These are phyloP conservation scores for Candida boidinii DNA, from an alignment of 805 yeast species.

Conservation along the genomic window DNA sequence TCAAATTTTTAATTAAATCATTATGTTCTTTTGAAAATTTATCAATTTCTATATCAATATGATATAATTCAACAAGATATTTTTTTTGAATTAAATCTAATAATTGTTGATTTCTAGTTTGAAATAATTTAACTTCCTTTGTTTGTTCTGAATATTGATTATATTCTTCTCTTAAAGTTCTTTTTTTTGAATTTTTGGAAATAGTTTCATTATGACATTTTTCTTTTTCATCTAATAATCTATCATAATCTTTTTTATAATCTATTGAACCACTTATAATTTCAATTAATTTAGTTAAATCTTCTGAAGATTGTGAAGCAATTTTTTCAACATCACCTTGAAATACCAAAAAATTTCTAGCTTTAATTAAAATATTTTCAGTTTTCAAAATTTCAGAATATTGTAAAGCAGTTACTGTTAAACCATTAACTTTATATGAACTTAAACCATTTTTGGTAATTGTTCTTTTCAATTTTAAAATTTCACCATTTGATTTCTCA, in stretches of 20 bases:
- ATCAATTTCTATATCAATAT: conserved; percentile 38
- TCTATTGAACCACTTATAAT: conserved; percentile 77
- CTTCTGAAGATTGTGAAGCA: conserved; percentile 77
- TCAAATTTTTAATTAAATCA: conserved; percentile 28
- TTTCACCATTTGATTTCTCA: conserved; percentile 51
- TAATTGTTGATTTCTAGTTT: conserved; percentile 42
- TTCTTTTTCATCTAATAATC: conserved; percentile 53
- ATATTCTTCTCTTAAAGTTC: conserved; percentile 64
- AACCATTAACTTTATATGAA: conserved; percentile 58
- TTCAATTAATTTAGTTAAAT: conserved; percentile 68
- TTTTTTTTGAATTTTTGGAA: conserved; percentile 56
- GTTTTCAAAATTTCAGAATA: conserved; percentile 59
- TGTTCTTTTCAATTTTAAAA: conserved; percentile 53
- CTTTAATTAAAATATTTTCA: conserved; percentile 80
- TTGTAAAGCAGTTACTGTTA: conserved; percentile 49
- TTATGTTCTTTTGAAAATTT: conserved; percentile 26
- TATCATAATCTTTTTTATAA: conserved; percentile 56
- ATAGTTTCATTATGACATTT: conserved; percentile 57
- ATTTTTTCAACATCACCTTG: conserved; percentile 96
- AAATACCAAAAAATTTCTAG: conserved; percentile 85
- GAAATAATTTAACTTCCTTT: conserved; percentile 61
- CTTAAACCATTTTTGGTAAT: conserved; percentile 53
- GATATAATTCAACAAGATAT: conserved; percentile 58
- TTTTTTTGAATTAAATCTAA: conserved; percentile 36
- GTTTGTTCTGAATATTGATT: conserved; percentile 73